Evolutionary conservation across 73 alveolate genomes (phyloP).

Genomic region (Blepharisma japonicum): DNA sequence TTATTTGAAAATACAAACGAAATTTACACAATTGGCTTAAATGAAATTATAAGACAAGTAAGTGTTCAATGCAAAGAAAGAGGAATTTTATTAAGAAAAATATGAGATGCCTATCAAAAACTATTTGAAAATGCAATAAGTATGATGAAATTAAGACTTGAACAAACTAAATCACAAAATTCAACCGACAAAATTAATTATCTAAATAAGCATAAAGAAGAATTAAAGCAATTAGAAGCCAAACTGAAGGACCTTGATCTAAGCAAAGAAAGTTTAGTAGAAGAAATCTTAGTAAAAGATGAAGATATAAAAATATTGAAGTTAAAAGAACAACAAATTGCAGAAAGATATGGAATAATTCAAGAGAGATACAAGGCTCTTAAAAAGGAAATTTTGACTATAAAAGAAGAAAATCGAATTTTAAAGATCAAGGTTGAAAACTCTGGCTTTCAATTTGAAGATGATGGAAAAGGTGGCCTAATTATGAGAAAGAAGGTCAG

Average conservation of each 20-base stretch:
- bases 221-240: neutral
- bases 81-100: neutral
- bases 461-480: neutral
- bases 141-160: neutral
- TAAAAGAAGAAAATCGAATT: constrained; percentile 21
- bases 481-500: neutral
- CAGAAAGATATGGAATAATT: neutral
- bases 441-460: neutral
- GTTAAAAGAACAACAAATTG: neutral
- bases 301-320: neutral
- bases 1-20: constrained; percentile 22
- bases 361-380: neutral
- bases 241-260: neutral
- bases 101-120: constrained; percentile 28
- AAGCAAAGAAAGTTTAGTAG: neutral
- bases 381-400: constrained; percentile 12
- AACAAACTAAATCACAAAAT: neutral
- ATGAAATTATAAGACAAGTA: constrained; percentile 23
- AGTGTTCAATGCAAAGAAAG: constrained; percentile 28
- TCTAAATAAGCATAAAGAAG: neutral
- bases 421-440: neutral
- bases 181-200: neutral
- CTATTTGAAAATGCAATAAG: constrained; percentile 15
- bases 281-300: neutral
- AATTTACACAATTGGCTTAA: neutral